Base-by-base conservation (phyloP, 140 eudicot species). In the Cichorium intybus region DNA sequence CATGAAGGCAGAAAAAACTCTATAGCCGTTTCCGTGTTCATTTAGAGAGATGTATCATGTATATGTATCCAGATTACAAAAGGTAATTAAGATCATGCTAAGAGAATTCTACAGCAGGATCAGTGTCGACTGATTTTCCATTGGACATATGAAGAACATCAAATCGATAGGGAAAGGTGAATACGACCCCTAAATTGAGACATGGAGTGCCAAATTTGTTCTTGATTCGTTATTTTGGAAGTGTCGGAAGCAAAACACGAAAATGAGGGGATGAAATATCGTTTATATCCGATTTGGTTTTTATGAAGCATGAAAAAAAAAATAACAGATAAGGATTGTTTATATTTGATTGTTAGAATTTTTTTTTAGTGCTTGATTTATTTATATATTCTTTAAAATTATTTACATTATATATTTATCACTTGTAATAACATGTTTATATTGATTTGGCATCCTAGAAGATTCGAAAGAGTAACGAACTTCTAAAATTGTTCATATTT, bases 1-100 rank as follows among this genome's bases (percentile, higher is more conserved):
- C 87, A 87, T 6, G 97, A 80, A 46, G 97, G 97, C 46, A 91
- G n/a, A 31, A 91, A 74, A 17, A 75, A 77, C 21, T 80, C 83
- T 11, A 85, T 8, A 29, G 76, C 71, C 64, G 74, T 24, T 3
- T 80, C 82, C 50, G 75, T 43, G 71, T 72, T 68, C 89, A 81
- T 75, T 41, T 20, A 33, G 28, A 58, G 34, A 54, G 56, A 17
- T 54, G 71, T 65, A 16, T 56, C 12, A 10, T 43, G 58, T 69
- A 6, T 57, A 17, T 69, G 12, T 54, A 22, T 68, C 45, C 8
- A 51, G 71, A 66, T 66, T 53, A 35, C 53, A 52, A n/a, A 35
- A 33, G 53, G 55, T 24, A 7, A 67, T 53, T 24, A n/a, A 27
- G 24, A 37, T 53, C 17, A 39, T 37, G 31, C 7, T 23, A 24